Percentiles rank a stretch among this genome's conserved stretches.
phyloP scores from a whole-genome alignment of 768 basidiomycete species.

The Tricholoma furcatifolium region DNA sequence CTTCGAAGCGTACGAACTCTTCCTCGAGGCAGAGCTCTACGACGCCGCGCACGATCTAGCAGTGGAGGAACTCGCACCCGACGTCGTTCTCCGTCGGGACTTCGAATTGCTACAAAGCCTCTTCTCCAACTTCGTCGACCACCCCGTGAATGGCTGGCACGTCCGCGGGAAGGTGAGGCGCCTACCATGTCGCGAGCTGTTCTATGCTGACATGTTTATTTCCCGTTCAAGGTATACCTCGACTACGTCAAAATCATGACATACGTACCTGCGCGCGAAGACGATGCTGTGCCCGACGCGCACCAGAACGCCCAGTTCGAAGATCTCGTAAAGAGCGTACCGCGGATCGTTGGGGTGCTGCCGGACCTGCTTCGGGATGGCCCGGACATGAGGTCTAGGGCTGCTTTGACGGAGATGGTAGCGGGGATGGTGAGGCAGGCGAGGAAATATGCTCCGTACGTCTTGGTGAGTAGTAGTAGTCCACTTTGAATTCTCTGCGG shows the following conservation, averaged over 20 bases:
- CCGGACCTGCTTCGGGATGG: slow-evolving; percentile 65
- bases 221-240: slow-evolving; percentile 52
- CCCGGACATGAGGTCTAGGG: slow-evolving; percentile 61
- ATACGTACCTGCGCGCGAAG: slow-evolving; percentile 49
- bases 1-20: slow-evolving; percentile 76
- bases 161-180: slow-evolving; percentile 73
- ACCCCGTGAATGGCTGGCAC: slow-evolving; percentile 73
- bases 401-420: slow-evolving; percentile 74
- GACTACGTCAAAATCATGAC: slow-evolving; percentile 71
- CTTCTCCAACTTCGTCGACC: slow-evolving; percentile 62
- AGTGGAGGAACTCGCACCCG: slow-evolving; percentile 84
- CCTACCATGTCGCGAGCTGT: too few relatives aligned
- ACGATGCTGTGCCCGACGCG: slow-evolving; percentile 41
- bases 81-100: slow-evolving; percentile 75
- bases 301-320: slow-evolving; percentile 55
- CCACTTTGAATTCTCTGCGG: too few relatives aligned
- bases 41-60: slow-evolving; percentile 81
- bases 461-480: slow-evolving; percentile 55
- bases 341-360: slow-evolving; percentile 63
- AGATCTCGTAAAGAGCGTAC: slow-evolving; percentile 54
- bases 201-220: too few relatives aligned
- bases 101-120: slow-evolving; percentile 62
- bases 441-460: slow-evolving; percentile 58
- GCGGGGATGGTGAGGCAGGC: slow-evolving; percentile 56
- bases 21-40: slow-evolving; percentile 67